A percentile compares a stretch with the other conserved stretches of the same genome.
phyloP scores from a whole-genome alignment of 1,284 basidiomycete genomes.

The Flammula alnicola region DNA sequence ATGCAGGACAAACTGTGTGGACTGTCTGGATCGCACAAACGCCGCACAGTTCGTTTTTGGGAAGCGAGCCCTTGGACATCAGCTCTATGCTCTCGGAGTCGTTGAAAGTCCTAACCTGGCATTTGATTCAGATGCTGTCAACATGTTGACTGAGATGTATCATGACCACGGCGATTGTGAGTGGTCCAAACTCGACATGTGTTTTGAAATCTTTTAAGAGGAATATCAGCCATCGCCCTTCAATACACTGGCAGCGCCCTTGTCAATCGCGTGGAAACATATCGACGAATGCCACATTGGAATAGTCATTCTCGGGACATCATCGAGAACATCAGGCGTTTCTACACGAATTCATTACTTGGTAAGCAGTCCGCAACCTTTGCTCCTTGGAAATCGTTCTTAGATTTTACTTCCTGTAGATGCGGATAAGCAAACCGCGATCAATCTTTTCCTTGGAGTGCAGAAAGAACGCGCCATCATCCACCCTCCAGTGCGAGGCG shows the following conservation, averaged over 20 bases:
- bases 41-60: constrained; percentile 98
- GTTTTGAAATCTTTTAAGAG: no score
- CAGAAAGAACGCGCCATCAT: constrained; percentile 57
- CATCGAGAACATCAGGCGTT: constrained; percentile 94
- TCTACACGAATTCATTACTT: constrained; percentile 94
- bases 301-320: constrained; percentile 97
- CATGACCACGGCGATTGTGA: constrained; percentile 94
- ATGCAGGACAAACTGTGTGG: constrained; percentile 91
- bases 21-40: constrained; percentile 97
- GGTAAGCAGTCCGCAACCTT: constrained; percentile 46
- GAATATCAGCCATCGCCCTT: constrained; percentile 89
- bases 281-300: constrained; percentile 96
- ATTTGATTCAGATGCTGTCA: constrained; percentile 95
- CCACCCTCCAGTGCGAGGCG: constrained; percentile 55
- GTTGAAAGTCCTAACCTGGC: constrained; percentile 84
- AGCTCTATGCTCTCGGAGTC: constrained; percentile 93
- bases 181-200: constrained; percentile 29
- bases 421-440: constrained; percentile 97
- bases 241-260: constrained; percentile 97
- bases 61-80: constrained; percentile 93
- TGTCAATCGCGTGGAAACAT: constrained; percentile 97
- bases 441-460: constrained; percentile 95
- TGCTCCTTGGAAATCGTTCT: no score
- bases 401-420: constrained; percentile 57
- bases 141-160: constrained; percentile 99